phyloP scores from a whole-genome alignment of 2,329 filamentous ascomycete genomes.

The Fusarium multiceps region DNA sequence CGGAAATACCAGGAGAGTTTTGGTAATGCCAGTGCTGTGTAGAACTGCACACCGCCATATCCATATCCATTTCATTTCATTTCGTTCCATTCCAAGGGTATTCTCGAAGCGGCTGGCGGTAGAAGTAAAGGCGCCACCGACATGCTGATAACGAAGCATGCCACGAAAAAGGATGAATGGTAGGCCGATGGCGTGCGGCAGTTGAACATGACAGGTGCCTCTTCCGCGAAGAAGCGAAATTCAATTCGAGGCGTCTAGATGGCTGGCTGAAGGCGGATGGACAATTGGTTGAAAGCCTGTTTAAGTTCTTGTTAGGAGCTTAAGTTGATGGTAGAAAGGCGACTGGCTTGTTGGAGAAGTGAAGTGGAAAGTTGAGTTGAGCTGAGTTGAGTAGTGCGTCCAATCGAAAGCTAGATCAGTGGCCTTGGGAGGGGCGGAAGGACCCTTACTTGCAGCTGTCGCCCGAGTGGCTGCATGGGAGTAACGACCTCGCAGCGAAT shows the following conservation, averaged over 20 bases:
- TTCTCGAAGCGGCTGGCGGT: constrained; percentile 25
- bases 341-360: background rate
- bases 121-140: constrained; percentile 9
- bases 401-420: background rate
- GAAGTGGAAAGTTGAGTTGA: background rate
- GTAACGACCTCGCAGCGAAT: background rate
- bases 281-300: constrained; percentile 18
- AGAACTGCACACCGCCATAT: background rate
- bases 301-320: constrained; percentile 6
- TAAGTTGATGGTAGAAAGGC: background rate
- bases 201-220: constrained; percentile 25
- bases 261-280: constrained; percentile 17
- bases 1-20: background rate
- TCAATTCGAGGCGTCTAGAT: constrained; percentile 11
- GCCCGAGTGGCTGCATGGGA: background rate
- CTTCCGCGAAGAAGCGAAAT: constrained; percentile 13
- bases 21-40: background rate
- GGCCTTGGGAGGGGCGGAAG: constrained; percentile 10
- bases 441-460: constrained; percentile 11
- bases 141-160: background rate
- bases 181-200: constrained; percentile 20
- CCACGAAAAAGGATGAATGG: background rate
- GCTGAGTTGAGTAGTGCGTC: background rate
- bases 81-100: constrained; percentile 11
- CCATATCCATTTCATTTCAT: background rate